A percentile compares a stretch with the other conserved stretches of the same genome.
Evolutionary conservation across 148 eudicot genomes (phyloP).

Genomic region (Persicaria maculosa): DNA sequence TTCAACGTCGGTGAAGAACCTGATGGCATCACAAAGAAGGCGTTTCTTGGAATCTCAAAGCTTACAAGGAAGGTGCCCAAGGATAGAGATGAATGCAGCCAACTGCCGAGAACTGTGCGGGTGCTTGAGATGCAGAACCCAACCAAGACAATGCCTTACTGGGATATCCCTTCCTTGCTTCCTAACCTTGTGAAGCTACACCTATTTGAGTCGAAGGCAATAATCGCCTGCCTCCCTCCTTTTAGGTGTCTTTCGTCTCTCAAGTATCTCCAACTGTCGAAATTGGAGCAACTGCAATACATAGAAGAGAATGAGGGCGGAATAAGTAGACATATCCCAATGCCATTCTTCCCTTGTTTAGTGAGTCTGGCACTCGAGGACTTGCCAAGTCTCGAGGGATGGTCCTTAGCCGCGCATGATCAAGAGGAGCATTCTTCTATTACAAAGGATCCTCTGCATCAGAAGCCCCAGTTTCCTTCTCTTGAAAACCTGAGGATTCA

Average conservation of each 20-base stretch:
- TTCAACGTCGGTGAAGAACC: background rate
- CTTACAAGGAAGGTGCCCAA: background rate
- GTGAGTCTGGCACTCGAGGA: background rate
- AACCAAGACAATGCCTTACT: background rate
- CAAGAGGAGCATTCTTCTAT: no score
- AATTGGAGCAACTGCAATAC: background rate
- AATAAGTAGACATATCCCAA: background rate
- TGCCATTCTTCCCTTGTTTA: background rate
- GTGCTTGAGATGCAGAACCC: background rate
- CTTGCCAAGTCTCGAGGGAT: background rate
- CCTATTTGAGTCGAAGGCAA: background rate
- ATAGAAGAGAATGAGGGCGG: background rate
- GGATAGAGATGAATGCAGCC: background rate
- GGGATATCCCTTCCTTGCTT: background rate
- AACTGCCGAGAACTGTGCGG: background rate
- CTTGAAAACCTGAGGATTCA: no score
- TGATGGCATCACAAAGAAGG: background rate
- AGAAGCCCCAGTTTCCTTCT: no score
- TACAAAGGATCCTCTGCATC: no score
- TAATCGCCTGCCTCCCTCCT: background rate
- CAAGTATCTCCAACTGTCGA: background rate
- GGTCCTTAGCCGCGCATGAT: background rate
- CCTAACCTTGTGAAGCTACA: background rate
- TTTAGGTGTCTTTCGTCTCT: background rate
- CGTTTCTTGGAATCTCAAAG: background rate